Evolutionary conservation across 2,329 filamentous ascomycete genomes (phyloP), one percentile per base, ranked within the genome.

Genomic region (Ophiostoma sp.): DNA sequence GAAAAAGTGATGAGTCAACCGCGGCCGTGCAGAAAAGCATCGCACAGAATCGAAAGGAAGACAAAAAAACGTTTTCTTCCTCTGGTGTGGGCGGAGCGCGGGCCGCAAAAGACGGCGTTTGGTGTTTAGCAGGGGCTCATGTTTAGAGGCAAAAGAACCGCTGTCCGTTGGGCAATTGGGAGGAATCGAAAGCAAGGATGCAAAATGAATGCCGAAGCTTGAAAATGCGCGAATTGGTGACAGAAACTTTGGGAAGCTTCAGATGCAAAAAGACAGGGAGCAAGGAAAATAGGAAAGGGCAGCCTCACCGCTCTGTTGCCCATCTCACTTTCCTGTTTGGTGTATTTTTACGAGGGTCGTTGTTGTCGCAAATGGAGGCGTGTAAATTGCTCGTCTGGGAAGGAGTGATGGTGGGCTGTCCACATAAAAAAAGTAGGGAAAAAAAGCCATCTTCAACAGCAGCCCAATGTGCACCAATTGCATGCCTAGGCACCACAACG

Each of bases 301-400:
- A 70, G 68, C 36, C 69, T 70, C 69, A 70, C 69, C 69, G 69
- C 69, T 71, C 69, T 33, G 15, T 48, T 48, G 33, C 22, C n/a
- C 68, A 42, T 57, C 50, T 50, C 68, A 42, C 68, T 70, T 70
- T 70, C 68, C 50, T 70, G 68, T 70, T 70, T 70, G 48, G 50
- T 55, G 63, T 68, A 22, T 55, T 36, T 69, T 39, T 39, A 15
- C 42, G 50, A 42, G 31, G 25, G 39, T 69, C 12, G 68, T 69
- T 42, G 45, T 39, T 55, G 66, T 28, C 48, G 45, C 9, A 55
- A 15, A 22, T 48, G 28, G 45, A 36, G 66, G 63, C 66, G 9
- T 25, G 66, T 69, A 52, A 39, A 36, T 55, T 69, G 19, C 28
- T 39, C 31, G 66, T 69, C 45, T 39, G 66, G 66, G 66, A 55